phyloP scores from a whole-genome alignment of 2,329 filamentous ascomycete species.

The Grosmannia serpens region DNA sequence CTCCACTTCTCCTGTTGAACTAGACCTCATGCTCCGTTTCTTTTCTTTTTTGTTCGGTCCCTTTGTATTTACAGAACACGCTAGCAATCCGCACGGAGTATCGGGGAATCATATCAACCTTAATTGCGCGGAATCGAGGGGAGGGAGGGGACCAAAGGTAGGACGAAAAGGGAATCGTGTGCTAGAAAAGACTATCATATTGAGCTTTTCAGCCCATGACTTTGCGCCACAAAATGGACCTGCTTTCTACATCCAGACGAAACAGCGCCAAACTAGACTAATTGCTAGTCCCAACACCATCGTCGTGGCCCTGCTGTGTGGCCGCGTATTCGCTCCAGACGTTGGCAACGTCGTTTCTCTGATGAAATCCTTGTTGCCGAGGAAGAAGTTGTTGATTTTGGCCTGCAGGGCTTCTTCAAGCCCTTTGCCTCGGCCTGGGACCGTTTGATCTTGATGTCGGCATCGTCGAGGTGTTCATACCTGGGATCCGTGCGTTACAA shows the following conservation, averaged over 20 bases:
- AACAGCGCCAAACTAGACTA: background rate
- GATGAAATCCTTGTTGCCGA: constrained; percentile 1
- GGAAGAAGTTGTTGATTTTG: background rate
- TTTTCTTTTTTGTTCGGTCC: background rate
- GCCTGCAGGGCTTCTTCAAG: background rate
- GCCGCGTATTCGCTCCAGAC: background rate
- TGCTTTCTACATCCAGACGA: background rate
- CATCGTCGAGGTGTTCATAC: background rate
- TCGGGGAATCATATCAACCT: background rate
- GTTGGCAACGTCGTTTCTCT: background rate
- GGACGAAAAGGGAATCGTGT: background rate
- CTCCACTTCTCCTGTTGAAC: background rate
- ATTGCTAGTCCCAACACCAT: background rate
- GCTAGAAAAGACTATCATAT: background rate
- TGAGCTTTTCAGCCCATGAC: background rate
- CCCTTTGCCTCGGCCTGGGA: background rate
- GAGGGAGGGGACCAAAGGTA: background rate
- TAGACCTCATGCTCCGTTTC: background rate
- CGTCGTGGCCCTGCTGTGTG: background rate
- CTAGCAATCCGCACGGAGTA: background rate
- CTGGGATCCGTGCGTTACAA: background rate
- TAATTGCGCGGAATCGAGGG: background rate
- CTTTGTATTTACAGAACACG: background rate
- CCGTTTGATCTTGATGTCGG: background rate
- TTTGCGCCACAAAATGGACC: background rate